A percentile compares a stretch with the other conserved stretches of the same genome.
Conservation (phyloP, 352 stramenopile genomes). For the Phytophthora kernoviae region DNA sequence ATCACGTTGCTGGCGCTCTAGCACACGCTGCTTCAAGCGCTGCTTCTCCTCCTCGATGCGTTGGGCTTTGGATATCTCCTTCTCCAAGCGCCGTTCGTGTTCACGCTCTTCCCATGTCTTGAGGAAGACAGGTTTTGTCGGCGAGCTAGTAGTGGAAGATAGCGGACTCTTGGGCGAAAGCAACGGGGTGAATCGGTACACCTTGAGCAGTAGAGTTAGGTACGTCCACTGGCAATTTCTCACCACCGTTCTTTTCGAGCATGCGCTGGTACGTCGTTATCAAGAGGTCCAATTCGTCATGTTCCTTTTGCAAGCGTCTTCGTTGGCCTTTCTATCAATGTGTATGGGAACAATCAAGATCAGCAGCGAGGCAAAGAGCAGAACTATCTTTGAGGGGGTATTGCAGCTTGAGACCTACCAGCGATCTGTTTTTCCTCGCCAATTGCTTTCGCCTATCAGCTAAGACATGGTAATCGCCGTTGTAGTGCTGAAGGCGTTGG, state of each 20-base stretch:
- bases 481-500: slow-evolving; percentile 45
- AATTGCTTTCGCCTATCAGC: slow-evolving; percentile 19
- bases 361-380: neutral
- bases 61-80: slow-evolving; percentile 55
- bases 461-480: slow-evolving; percentile 32
- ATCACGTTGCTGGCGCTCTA: slow-evolving; percentile 39
- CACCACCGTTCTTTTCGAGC: slow-evolving; percentile 31
- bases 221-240: neutral
- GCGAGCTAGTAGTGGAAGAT: slow-evolving; percentile 20
- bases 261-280: slow-evolving; percentile 60
- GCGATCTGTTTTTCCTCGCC: slow-evolving; percentile 24
- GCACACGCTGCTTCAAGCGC: slow-evolving; percentile 41
- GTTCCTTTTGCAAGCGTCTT: slow-evolving; percentile 53
- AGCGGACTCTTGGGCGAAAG: slow-evolving; percentile 4
- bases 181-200: neutral
- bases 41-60: slow-evolving; percentile 73
- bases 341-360: neutral
- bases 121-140: slow-evolving; percentile 63
- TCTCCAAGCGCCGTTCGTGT: slow-evolving; percentile 55
- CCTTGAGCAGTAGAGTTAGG: slow-evolving; percentile 7
- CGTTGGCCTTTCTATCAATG: slow-evolving; percentile 40
- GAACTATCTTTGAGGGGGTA: too few relatives aligned
- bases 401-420: slow-evolving; percentile 22
- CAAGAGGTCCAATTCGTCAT: slow-evolving; percentile 56
- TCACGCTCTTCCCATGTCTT: slow-evolving; percentile 81